Evolutionary conservation across 805 yeast genomes (phyloP).

Genomic region (Tetrapisispora namnaoensis): DNA sequence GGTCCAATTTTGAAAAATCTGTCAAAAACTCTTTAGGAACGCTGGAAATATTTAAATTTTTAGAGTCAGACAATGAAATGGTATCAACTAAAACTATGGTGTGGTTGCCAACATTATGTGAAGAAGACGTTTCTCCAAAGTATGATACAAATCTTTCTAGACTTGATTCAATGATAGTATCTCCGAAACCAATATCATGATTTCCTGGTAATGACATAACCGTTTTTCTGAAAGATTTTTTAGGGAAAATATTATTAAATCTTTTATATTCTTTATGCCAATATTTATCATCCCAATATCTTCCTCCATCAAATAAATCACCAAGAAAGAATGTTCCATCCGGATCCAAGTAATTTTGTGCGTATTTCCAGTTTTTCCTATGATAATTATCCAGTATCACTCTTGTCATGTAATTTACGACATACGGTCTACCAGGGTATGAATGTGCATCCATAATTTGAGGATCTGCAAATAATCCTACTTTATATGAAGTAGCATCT

Average conservation of each 20-base stretch:
- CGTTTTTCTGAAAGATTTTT: constrained; percentile 36
- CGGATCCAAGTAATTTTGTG: constrained; percentile 55
- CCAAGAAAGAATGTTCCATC: constrained; percentile 75
- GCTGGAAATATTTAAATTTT: constrained; percentile 34
- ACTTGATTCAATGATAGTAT: constrained; percentile 48
- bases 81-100: constrained; percentile 72
- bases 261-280: constrained; percentile 68
- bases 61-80: constrained; percentile 62
- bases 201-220: constrained; percentile 69
- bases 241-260: constrained; percentile 58
- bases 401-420: constrained; percentile 46
- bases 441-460: constrained; percentile 85
- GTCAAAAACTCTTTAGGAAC: constrained; percentile 47
- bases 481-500: constrained; percentile 34
- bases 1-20: constrained; percentile 23
- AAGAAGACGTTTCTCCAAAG: constrained; percentile 62
- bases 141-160: constrained; percentile 53
- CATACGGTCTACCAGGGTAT: constrained; percentile 58
- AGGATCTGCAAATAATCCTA: constrained; percentile 80
- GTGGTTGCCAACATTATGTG: constrained; percentile 52
- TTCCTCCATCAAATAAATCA: constrained; percentile 90
- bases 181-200: constrained; percentile 93
- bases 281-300: constrained; percentile 64
- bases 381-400: constrained; percentile 68
- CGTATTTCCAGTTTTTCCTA: constrained; percentile 57